phyloP scores from a whole-genome alignment of 2,329 filamentous ascomycete genomes.

The Chaetomium olivaceum region DNA sequence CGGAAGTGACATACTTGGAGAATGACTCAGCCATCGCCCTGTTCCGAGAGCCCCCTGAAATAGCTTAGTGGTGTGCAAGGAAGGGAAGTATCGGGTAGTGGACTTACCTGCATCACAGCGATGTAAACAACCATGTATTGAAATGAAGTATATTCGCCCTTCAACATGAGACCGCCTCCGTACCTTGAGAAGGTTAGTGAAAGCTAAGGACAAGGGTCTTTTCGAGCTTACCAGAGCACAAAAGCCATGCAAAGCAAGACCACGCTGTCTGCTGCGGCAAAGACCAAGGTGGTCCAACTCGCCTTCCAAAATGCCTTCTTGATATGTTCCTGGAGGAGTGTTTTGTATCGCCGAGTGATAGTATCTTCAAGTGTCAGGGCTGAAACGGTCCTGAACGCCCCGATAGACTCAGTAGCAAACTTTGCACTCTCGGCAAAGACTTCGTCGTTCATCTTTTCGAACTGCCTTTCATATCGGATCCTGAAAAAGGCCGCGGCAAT shows the following conservation, averaged over 20 bases:
- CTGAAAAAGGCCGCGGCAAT: conserved; percentile 44
- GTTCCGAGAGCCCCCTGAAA: conserved; percentile 37
- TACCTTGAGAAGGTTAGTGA: conserved; percentile 31
- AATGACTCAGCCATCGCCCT: conserved; percentile 39
- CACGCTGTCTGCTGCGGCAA: conserved; percentile 45
- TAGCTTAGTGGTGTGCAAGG: not conserved
- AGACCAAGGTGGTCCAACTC: conserved; percentile 38
- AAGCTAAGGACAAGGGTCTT: too few relatives aligned
- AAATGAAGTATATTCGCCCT: conserved; percentile 37
- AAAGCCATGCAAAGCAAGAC: conserved; percentile 60
- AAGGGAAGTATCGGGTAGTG: not conserved
- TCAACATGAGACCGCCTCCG: conserved; percentile 36
- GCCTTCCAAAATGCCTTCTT: conserved; percentile 37
- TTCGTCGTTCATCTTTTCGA: conserved; percentile 57
- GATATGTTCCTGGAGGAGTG: conserved; percentile 41
- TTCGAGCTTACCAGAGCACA: conserved; percentile 52
- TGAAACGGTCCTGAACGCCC: conserved; percentile 62
- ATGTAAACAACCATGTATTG: conserved; percentile 41
- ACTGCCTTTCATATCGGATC: conserved; percentile 55
- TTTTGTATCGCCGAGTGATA: conserved; percentile 47
- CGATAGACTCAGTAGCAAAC: conserved; percentile 63
- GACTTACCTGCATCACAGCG: conserved; percentile 37
- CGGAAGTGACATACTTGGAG: conserved; percentile 33
- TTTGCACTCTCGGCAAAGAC: conserved; percentile 63
- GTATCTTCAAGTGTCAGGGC: conserved; percentile 61